These are phyloP conservation scores for Hirschioporus abietinus DNA, from an alignment of 768 basidiomycete species.

Conservation along the genomic window DNA sequence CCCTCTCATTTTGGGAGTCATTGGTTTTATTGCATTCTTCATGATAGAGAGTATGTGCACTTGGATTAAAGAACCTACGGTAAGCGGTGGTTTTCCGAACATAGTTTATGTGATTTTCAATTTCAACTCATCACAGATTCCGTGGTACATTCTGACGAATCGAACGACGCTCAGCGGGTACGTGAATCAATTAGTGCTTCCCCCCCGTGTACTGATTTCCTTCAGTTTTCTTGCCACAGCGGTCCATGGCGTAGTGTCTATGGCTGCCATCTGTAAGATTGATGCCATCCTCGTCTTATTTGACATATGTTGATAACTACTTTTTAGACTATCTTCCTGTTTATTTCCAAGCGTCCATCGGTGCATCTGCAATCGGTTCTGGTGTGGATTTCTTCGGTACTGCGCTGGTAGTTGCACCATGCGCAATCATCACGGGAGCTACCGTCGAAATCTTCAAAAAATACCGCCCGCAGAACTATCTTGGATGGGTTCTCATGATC, in stretches of 20 bases:
- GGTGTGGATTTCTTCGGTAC: slow-evolving; percentile 20
- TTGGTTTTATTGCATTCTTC: slow-evolving; percentile 29
- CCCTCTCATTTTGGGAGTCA: slow-evolving; percentile 29
- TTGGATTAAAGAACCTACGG: slow-evolving; percentile 21
- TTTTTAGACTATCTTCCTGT: slow-evolving; percentile 22
- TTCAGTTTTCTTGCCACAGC: slow-evolving; percentile 10
- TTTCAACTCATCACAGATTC: slow-evolving; percentile 16
- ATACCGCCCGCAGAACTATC: slow-evolving; percentile 24
- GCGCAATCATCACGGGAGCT: slow-evolving; percentile 23
- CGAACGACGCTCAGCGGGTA: slow-evolving; percentile 21
- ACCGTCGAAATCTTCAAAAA: slow-evolving; percentile 19
- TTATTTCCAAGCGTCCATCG: slow-evolving; percentile 26
- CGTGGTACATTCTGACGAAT: slow-evolving; percentile 24
- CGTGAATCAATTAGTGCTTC: slow-evolving; percentile 14
- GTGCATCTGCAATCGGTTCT: slow-evolving; percentile 17
- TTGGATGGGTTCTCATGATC: slow-evolving; percentile 32
- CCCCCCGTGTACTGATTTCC: slow-evolving; percentile 15
- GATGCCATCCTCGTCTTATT: slow-evolving; percentile 14
- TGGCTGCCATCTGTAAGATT: slow-evolving; percentile 14
- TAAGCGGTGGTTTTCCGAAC: slow-evolving; percentile 9
- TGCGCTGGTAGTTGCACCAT: slow-evolving; percentile 24
- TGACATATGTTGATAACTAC: not conserved
- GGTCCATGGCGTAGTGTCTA: slow-evolving; percentile 13
- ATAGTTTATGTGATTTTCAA: not conserved
- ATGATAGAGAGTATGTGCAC: slow-evolving; percentile 20